These are phyloP conservation scores for Russula brevipes DNA, from an alignment of 768 basidiomycete genomes.

Conservation along the genomic window DNA sequence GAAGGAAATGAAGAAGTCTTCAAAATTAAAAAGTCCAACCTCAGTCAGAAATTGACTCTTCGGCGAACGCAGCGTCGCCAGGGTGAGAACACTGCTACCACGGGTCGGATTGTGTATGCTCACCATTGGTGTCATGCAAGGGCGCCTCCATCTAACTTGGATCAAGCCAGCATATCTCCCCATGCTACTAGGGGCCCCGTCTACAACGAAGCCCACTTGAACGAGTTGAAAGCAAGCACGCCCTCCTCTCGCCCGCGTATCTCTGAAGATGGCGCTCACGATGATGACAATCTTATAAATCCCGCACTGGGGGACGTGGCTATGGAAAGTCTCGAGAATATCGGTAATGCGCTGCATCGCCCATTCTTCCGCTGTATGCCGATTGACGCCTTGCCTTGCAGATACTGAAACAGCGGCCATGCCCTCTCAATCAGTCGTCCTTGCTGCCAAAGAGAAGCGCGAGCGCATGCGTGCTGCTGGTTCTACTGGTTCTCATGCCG, in stretches of 20 bases:
- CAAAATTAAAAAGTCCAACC: slow-evolving; percentile 73
- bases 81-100: slow-evolving; percentile 17
- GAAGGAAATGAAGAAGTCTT: slow-evolving; percentile 60
- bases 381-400: slow-evolving; percentile 17
- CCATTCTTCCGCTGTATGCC: slow-evolving; percentile 27
- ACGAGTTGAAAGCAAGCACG: slow-evolving; percentile 75
- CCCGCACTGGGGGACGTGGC: slow-evolving; percentile 31
- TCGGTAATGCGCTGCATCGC: slow-evolving; percentile 1
- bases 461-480: slow-evolving; percentile 55
- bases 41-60: slow-evolving; percentile 61
- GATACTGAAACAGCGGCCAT: slow-evolving; percentile 45
- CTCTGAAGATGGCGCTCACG: slow-evolving; percentile 38
- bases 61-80: slow-evolving; percentile 45
- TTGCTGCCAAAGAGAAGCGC: slow-evolving; percentile 69
- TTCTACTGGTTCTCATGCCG: slow-evolving; percentile 35
- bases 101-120: not conserved
- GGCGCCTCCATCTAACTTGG: slow-evolving; percentile 7
- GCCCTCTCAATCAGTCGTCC: slow-evolving; percentile 66
- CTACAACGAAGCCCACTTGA: slow-evolving; percentile 70
- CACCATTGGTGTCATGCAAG: slow-evolving; percentile 1
- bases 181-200: slow-evolving; percentile 46
- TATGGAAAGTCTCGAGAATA: slow-evolving; percentile 1
- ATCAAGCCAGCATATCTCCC: slow-evolving; percentile 27
- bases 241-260: slow-evolving; percentile 46
- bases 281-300: slow-evolving; percentile 45